Percentiles rank a stretch among this genome's conserved stretches.
These are phyloP conservation scores for Calendula officinalis DNA, from an alignment of 129 eudicot species.

Conservation along the genomic window DNA sequence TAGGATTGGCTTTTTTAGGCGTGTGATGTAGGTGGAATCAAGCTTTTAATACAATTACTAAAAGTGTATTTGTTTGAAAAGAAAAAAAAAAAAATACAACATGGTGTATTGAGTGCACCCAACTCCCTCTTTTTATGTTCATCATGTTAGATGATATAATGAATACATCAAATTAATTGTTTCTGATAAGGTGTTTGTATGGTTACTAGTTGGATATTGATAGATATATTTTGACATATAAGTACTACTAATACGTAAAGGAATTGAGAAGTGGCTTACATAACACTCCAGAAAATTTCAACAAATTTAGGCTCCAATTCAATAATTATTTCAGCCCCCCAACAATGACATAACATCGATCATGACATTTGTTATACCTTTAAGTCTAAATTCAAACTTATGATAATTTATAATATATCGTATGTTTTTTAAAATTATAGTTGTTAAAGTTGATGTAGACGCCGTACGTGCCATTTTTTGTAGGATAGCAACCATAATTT, in stretches of 20 bases:
- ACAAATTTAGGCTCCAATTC: conserved; percentile 8
- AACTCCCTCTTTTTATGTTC: background rate
- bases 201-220: background rate
- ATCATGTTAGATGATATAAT: background rate
- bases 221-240: conserved; percentile 13
- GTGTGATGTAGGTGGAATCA: conserved; percentile 20
- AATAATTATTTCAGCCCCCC: conserved; percentile 10
- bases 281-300: conserved; percentile 4
- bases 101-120: conserved; percentile 8
- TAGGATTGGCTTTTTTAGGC: conserved; percentile 14
- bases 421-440: background rate
- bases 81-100: conserved; percentile 20
- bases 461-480: conserved; percentile 36
- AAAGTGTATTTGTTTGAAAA: conserved; percentile 17
- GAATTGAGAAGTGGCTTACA: conserved; percentile 10
- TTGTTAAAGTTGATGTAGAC: conserved; percentile 29
- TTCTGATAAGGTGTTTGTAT: conserved; percentile 4
- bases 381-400: conserved; percentile 20
- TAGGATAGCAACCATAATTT: conserved; percentile 11
- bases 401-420: background rate
- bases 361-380: conserved; percentile 9
- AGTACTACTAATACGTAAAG: background rate
- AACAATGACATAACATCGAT: conserved; percentile 30
- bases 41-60: conserved; percentile 27
- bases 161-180: background rate